Conservation (phyloP, 2,329 filamentous ascomycete species). For the Beauveria caledonica region DNA sequence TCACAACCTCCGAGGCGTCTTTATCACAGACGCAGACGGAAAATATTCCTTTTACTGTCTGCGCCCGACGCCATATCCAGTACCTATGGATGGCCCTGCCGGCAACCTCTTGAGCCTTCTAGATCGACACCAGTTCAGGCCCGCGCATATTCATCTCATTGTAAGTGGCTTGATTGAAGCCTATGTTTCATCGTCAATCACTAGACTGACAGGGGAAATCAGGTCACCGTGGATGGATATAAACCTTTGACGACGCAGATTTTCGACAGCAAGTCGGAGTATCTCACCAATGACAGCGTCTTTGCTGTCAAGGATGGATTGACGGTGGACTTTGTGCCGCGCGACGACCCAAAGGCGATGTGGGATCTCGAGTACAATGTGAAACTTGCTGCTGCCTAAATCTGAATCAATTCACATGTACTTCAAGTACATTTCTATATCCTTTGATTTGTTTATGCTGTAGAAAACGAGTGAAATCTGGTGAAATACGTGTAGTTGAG, state of each 20-base stretch:
- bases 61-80: constrained; percentile 48
- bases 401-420: background rate
- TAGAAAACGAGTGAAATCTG: too few species aligned
- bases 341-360: constrained; percentile 36
- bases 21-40: constrained; percentile 58
- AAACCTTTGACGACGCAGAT: constrained; percentile 66
- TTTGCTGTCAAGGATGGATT: constrained; percentile 48
- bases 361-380: constrained; percentile 58
- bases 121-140: constrained; percentile 28
- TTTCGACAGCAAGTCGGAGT: constrained; percentile 59
- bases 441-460: background rate
- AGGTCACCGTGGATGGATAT: constrained; percentile 46
- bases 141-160: constrained; percentile 32
- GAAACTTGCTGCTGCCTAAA: constrained; percentile 29
- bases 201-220: background rate
- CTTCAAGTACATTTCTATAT: background rate
- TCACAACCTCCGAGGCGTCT: constrained; percentile 66
- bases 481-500: too few species aligned
- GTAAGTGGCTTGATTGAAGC: constrained; percentile 11
- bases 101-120: constrained; percentile 26
- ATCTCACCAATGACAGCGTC: constrained; percentile 45
- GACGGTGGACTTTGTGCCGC: constrained; percentile 32
- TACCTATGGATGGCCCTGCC: constrained; percentile 26
- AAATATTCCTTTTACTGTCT: constrained; percentile 55
- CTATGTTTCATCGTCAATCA: too few species aligned